Evolutionary conservation across 2,329 filamentous ascomycete genomes (phyloP), one percentile per base, ranked within the genome.

Genomic region (Calonectria honghensis): DNA sequence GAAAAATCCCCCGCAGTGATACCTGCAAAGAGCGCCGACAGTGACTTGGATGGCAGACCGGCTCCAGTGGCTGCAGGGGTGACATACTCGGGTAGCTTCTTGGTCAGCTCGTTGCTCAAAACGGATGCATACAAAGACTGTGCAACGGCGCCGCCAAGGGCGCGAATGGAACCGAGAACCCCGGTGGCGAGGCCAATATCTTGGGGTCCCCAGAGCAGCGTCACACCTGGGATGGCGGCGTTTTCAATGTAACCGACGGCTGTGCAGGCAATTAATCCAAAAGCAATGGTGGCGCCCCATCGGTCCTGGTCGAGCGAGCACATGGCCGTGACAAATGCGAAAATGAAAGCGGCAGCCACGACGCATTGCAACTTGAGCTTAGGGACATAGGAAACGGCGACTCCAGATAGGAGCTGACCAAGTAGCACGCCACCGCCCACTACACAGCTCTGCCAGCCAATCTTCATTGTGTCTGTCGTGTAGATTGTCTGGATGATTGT

Each of bases 151-250:
- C 84, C 85, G n/a, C 85, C 85, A 4, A 85, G 82, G 6, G 85
- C 85, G 37, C 88, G 86, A 70, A 89, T 87, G 27, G 85, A 87
- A 14, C 87, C 87, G 37, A 88, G 85, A 29, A 87, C 83, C 24
- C 87, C 87, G 7, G 77, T 86, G 69, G 79, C 87, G 20, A 88
- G 83, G 20, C 87, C 87, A 57, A 88, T 88, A 74, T 89, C 87
- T 75, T 87, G 85, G 6, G 87, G 82, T 72, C 87, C 87, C 79
- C 85, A 87, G 52, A 89, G 84, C 13, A 88, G 83, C 2, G 86
- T 86, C 32, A 89, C 86, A 10, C 85, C 85, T 0, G 86, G 85
- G 65, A 87, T 82, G n/a, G 83, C 80, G 66, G 86, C 81, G 77
- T 85, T 86, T 73, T 86, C 85, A 68, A 86, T 82, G 75, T 83